Evolutionary conservation across 2,329 filamentous ascomycete genomes (phyloP).

Genomic region (Amylocarpus encephaloides): DNA sequence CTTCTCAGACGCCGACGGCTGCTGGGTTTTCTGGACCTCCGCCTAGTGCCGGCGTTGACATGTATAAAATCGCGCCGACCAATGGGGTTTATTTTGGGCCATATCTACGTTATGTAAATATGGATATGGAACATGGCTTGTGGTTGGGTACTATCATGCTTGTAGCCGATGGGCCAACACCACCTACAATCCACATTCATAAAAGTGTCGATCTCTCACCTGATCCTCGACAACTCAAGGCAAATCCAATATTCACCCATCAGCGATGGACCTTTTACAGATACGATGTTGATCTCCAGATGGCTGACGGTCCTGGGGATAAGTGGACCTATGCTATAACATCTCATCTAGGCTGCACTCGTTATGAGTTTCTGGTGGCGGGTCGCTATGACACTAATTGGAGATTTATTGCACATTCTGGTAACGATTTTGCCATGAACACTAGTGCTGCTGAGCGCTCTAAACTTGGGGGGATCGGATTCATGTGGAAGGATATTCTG

Average conservation of each 20-base stretch:
- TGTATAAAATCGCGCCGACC: slow-evolving; percentile 88
- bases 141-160: slow-evolving; percentile 95
- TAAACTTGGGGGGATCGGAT: slow-evolving; percentile 79
- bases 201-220: slow-evolving; percentile 84
- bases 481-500: slow-evolving; percentile 99
- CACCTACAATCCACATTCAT: slow-evolving; percentile 93
- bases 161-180: slow-evolving; percentile 83
- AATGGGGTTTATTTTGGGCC: slow-evolving; percentile 98
- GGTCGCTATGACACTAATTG: slow-evolving; percentile 85
- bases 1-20: slow-evolving; percentile 65
- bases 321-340: slow-evolving; percentile 99
- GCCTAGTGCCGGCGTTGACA: slow-evolving; percentile 79
- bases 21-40: slow-evolving; percentile 87
- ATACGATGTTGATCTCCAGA: slow-evolving; percentile 83
- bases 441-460: slow-evolving; percentile 81
- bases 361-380: slow-evolving; percentile 94
- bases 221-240: slow-evolving; percentile 80
- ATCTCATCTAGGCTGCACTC: slow-evolving; percentile 92
- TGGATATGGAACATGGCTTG: slow-evolving; percentile 84
- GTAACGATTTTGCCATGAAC: slow-evolving; percentile 88
- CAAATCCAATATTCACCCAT: slow-evolving; percentile 78
- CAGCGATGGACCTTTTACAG: slow-evolving; percentile 95
- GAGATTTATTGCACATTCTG: slow-evolving; percentile 93
- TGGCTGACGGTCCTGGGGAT: slow-evolving; percentile 73
- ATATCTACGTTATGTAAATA: slow-evolving; percentile 91